phyloP scores from a whole-genome alignment of 106 monocot genomes.

The Platanthera zijinensis region DNA sequence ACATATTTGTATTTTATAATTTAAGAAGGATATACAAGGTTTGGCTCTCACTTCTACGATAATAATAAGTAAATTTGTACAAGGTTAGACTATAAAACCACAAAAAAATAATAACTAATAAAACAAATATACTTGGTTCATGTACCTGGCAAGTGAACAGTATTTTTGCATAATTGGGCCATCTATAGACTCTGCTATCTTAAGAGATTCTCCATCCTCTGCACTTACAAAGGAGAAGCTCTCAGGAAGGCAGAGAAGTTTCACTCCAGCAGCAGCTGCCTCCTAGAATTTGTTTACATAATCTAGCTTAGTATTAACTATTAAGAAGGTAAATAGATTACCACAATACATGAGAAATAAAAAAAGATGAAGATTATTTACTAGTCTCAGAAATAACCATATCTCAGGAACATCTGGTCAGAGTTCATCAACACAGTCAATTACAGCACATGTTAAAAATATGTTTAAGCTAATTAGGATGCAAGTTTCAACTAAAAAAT shows the following conservation, averaged over 20 bases:
- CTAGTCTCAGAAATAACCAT: not conserved
- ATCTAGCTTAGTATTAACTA: not conserved
- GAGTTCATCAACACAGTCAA: not conserved
- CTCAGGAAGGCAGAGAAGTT: conserved; percentile 82
- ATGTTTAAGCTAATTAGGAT: not conserved
- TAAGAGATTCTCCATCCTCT: conserved; percentile 53
- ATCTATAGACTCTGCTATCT: conserved; percentile 69
- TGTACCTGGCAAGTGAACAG: conserved; percentile 82
- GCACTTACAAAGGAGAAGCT: conserved; percentile 68
- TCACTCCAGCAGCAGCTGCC: conserved; percentile 58
- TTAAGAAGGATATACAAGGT: too few species aligned
- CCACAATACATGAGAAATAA: not conserved
- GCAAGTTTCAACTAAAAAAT: not conserved
- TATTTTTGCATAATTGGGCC: conserved; percentile 82
- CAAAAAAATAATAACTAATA: not conserved
- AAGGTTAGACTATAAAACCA: not conserved
- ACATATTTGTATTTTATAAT: too few species aligned
- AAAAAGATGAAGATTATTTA: not conserved
- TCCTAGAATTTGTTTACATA: conserved; percentile 36
- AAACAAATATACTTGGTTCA: not conserved
- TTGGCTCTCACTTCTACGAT: too few species aligned
- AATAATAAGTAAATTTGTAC: too few species aligned
- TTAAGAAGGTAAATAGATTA: not conserved
- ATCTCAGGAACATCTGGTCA: not conserved
- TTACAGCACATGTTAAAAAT: not conserved